Percentiles rank a stretch among this genome's conserved stretches.
Evolutionary conservation across 2,329 filamentous ascomycete species (phyloP).

Genomic region (Colletotrichum phormii): DNA sequence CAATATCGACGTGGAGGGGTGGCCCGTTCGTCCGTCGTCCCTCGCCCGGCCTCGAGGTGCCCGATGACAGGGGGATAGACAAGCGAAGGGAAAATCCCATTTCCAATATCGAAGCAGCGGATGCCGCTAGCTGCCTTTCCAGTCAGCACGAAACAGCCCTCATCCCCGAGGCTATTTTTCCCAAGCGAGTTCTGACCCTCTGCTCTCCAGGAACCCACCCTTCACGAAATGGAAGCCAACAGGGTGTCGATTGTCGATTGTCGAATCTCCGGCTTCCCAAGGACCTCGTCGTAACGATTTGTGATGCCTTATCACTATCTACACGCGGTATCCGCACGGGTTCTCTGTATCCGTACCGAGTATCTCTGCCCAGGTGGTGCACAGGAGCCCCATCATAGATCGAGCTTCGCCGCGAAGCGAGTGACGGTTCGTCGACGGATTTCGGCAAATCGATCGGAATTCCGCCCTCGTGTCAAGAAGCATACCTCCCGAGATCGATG

Average conservation of each 20-base stretch:
- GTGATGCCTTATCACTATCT: background rate
- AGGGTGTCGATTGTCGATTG: background rate
- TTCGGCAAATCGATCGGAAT: slow-evolving; percentile 22
- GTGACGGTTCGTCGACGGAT: slow-evolving; percentile 2
- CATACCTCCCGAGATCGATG: slow-evolving; percentile 10
- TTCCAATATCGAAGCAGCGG: slow-evolving; percentile 26
- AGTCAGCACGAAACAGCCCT: slow-evolving; percentile 18
- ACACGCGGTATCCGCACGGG: background rate
- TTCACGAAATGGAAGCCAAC: slow-evolving; percentile 12
- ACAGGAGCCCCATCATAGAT: background rate
- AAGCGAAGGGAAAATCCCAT: slow-evolving; percentile 26
- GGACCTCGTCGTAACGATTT: background rate
- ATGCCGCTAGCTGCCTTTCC: slow-evolving; percentile 20
- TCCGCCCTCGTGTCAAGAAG: background rate
- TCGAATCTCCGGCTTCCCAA: background rate
- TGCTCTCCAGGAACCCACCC: slow-evolving; percentile 28
- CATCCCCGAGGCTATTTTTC: slow-evolving; percentile 7
- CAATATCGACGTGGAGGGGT: slow-evolving; percentile 20
- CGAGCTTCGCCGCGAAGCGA: slow-evolving; percentile 21
- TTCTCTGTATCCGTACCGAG: background rate
- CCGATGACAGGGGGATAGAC: slow-evolving; percentile 19
- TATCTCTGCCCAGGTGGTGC: background rate
- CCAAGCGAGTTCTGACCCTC: slow-evolving; percentile 20
- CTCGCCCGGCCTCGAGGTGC: slow-evolving; percentile 4
- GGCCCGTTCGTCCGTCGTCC: slow-evolving; percentile 6